Base-by-base conservation (phyloP, 192 early-diverging fungal species). In the Physocladia obscura region DNA sequence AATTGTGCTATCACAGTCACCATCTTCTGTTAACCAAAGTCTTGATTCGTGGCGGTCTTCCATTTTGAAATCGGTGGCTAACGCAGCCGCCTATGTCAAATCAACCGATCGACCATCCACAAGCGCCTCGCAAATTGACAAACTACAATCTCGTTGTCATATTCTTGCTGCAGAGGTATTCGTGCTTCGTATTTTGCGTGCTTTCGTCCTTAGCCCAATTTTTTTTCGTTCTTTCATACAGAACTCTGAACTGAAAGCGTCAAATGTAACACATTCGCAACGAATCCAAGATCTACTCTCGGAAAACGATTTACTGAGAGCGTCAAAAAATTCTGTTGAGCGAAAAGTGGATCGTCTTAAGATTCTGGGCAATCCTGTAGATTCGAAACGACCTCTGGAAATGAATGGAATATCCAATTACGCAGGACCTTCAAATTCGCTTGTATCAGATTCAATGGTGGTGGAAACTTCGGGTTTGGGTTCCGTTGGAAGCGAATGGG, bases 331-430 rank as follows among this genome's bases (percentile, higher is more conserved):
- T 15, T n/a, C 35, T 26, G 49, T 38, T 2, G 74, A 76, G 27
- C 39, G 74, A 17, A 76, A 73, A 39, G 40, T 57, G 27, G 74
- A 76, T 39, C 70, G 70, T 27, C 17, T 69, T 32, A 49, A 48
- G 39, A 15, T 72, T 21, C 50, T 48, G 30, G 8, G 6, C 15
- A 24, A 26, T 36, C 70, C 36, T 1, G 31, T 6, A 27, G 48
- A 13, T n/a, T n/a, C n/a, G n/a, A n/a, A n/a, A n/a, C n/a, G n/a
- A n/a, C n/a, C n/a, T n/a, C n/a, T n/a, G n/a, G n/a, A n/a, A n/a
- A n/a, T n/a, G n/a, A n/a, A n/a, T n/a, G n/a, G n/a, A n/a, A n/a
- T n/a, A n/a, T n/a, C n/a, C 15, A n/a, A n/a, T n/a, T n/a, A n/a
- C n/a, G n/a, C n/a, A n/a, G n/a, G n/a, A n/a, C n/a, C n/a, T n/a